phyloP scores from a whole-genome alignment of 2,329 filamentous ascomycete genomes.

The Colletotrichum sp. region DNA sequence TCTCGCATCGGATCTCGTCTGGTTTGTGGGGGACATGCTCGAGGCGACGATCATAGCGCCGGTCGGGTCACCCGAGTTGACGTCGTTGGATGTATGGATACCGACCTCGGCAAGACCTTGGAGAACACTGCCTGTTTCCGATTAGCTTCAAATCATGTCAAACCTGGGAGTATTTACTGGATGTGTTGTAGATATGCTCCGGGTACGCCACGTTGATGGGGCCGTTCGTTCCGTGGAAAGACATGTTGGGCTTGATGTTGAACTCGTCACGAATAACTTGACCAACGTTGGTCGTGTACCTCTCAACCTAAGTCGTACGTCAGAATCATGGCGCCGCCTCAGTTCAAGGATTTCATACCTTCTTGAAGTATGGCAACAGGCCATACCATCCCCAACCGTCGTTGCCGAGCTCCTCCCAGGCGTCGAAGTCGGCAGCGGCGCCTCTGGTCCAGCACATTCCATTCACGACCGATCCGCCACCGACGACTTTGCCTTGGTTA shows the following conservation, averaged over 20 bases:
- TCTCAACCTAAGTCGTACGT: slow-evolving; percentile 36
- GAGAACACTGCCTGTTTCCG: slow-evolving; percentile 37
- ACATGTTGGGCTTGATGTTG: slow-evolving; percentile 30
- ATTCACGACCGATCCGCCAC: slow-evolving; percentile 44
- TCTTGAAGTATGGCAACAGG: slow-evolving; percentile 54
- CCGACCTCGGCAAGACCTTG: slow-evolving; percentile 40
- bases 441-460: slow-evolving; percentile 46
- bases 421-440: slow-evolving; percentile 43
- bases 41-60: slow-evolving; percentile 41
- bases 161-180: slow-evolving; percentile 30
- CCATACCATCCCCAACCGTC: slow-evolving; percentile 46
- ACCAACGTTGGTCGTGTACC: slow-evolving; percentile 32
- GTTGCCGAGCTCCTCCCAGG: slow-evolving; percentile 46
- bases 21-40: slow-evolving; percentile 40
- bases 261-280: slow-evolving; percentile 24
- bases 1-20: slow-evolving; percentile 44
- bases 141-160: not conserved
- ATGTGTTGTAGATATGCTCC: slow-evolving; percentile 42
- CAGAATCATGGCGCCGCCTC: not conserved
- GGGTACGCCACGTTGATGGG: slow-evolving; percentile 43
- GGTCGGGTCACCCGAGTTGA: slow-evolving; percentile 38
- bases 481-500: slow-evolving; percentile 41
- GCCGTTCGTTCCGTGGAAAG: slow-evolving; percentile 36
- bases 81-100: slow-evolving; percentile 37
- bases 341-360: slow-evolving; percentile 31